Percentiles rank a stretch among this genome's conserved stretches.
Conservation (phyloP, 2,329 filamentous ascomycete species). For the Colletotrichum agaves region DNA sequence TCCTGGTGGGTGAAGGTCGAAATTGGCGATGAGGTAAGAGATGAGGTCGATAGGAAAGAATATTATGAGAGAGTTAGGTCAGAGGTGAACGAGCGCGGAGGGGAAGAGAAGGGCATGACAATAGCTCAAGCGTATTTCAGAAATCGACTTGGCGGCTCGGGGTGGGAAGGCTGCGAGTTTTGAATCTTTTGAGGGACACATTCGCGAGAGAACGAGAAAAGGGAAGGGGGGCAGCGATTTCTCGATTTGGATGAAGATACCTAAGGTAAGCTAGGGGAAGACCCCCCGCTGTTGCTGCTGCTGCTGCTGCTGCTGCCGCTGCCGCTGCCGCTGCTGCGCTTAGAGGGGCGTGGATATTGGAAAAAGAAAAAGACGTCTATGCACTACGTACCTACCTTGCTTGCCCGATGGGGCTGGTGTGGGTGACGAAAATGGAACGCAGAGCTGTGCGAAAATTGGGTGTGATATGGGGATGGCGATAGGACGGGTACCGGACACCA, state of each 20-base stretch:
- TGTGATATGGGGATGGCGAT: not conserved
- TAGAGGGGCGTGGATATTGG: constrained; percentile 20
- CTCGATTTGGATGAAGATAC: constrained; percentile 37
- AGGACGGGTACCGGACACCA: not conserved
- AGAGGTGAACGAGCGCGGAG: not conserved
- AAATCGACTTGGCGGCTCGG: not conserved
- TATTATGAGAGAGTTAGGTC: constrained; percentile 34
- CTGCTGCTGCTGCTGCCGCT: too few relatives aligned
- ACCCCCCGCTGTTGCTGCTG: constrained; percentile 1
- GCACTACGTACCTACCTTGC: not conserved
- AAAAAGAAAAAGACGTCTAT: constrained; percentile 6
- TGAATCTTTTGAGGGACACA: constrained; percentile 27
- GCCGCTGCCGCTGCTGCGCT: constrained; percentile 22
- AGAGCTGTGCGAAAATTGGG: constrained; percentile 9
- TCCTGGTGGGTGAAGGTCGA: not conserved
- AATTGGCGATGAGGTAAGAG: constrained; percentile 28
- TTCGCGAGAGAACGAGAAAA: constrained; percentile 23
- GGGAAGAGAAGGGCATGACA: constrained; percentile 12
- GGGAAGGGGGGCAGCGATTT: constrained; percentile 16
- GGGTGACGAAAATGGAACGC: constrained; percentile 1
- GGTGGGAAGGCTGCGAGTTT: constrained; percentile 37
- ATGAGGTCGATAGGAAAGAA: constrained; percentile 3
- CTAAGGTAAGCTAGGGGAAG: constrained; percentile 28
- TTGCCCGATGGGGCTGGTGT: constrained; percentile 24
- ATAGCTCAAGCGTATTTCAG: constrained; percentile 22